Percentiles rank a stretch among this genome's conserved stretches.
These are phyloP conservation scores for Aspergillus uvarum DNA, from an alignment of 2,329 filamentous ascomycete genomes.

Conservation along the genomic window DNA sequence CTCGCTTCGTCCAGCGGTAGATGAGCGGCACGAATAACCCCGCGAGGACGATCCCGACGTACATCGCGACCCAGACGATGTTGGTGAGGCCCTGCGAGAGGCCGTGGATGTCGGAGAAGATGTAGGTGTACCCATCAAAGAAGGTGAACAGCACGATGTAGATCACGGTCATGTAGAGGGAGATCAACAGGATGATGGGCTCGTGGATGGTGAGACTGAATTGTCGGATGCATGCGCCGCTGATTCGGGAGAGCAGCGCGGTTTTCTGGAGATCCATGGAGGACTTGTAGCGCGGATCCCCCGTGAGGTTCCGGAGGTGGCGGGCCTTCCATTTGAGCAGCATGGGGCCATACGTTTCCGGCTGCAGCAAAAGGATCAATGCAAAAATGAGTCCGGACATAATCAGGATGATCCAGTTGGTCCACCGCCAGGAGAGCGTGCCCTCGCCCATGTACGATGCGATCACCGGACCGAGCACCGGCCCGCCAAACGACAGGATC, in stretches of 20 bases:
- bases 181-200: constrained; percentile 34
- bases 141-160: constrained; percentile 40
- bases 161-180: constrained; percentile 36
- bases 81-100: constrained; percentile 51
- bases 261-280: constrained; percentile 48
- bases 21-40: constrained; percentile 47
- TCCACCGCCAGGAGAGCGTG: constrained; percentile 40
- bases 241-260: constrained; percentile 42
- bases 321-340: constrained; percentile 47
- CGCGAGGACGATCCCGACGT: constrained; percentile 42
- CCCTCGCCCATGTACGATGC: constrained; percentile 25
- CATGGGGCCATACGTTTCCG: constrained; percentile 52
- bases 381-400: constrained; percentile 35
- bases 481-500: constrained; percentile 44
- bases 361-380: constrained; percentile 46
- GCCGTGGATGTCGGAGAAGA: constrained; percentile 52
- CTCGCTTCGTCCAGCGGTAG: constrained; percentile 46
- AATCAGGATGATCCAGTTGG: constrained; percentile 47
- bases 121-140: constrained; percentile 51
- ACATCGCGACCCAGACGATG: constrained; percentile 52
- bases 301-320: constrained; percentile 42
- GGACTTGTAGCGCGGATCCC: constrained; percentile 49
- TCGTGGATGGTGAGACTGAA: constrained; percentile 53
- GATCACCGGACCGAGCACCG: constrained; percentile 24
- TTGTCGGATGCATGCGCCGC: constrained; percentile 50